Evolutionary conservation across 2,329 filamentous ascomycete genomes (phyloP).

Genomic region (Scleromitrula shiraiana): DNA sequence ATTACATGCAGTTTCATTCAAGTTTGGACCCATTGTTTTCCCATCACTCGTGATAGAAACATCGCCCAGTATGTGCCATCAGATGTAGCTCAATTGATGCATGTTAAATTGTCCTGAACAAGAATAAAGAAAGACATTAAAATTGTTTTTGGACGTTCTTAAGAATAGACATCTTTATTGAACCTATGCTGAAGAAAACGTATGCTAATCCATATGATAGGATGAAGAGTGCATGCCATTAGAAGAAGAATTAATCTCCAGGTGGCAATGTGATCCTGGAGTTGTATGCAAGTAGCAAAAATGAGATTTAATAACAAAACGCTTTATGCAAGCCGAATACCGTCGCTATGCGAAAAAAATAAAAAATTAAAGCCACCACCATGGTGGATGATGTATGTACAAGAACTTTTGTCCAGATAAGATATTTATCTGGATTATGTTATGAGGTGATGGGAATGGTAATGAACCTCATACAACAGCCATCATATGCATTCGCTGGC

Average conservation of each 20-base stretch:
- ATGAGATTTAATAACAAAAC: slow-evolving; percentile 3
- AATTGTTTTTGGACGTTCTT: background rate
- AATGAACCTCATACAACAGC: slow-evolving; percentile 40
- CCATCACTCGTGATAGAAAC: background rate
- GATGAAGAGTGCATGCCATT: slow-evolving; percentile 4
- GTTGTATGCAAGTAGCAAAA: slow-evolving; percentile 1
- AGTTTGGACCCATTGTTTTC: background rate
- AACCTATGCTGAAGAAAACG: background rate
- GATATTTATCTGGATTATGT: background rate
- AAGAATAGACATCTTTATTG: slow-evolving; percentile 1
- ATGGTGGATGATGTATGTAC: slow-evolving; percentile 5
- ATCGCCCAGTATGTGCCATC: background rate
- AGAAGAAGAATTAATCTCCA: slow-evolving; percentile 1
- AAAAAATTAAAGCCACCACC: slow-evolving; percentile 4
- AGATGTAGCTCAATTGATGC: background rate
- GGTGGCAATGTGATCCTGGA: background rate
- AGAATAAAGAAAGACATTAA: slow-evolving; percentile 8
- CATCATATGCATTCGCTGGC: slow-evolving; percentile 55
- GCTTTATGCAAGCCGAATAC: slow-evolving; percentile 4
- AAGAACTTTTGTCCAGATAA: slow-evolving; percentile 6
- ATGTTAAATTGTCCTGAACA: background rate
- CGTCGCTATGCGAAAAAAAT: slow-evolving; percentile 10
- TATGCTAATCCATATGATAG: background rate
- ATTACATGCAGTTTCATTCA: background rate
- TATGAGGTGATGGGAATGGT: background rate